phyloP scores from a whole-genome alignment of 2,329 filamentous ascomycete genomes.

The Aspergillus jensenii region DNA sequence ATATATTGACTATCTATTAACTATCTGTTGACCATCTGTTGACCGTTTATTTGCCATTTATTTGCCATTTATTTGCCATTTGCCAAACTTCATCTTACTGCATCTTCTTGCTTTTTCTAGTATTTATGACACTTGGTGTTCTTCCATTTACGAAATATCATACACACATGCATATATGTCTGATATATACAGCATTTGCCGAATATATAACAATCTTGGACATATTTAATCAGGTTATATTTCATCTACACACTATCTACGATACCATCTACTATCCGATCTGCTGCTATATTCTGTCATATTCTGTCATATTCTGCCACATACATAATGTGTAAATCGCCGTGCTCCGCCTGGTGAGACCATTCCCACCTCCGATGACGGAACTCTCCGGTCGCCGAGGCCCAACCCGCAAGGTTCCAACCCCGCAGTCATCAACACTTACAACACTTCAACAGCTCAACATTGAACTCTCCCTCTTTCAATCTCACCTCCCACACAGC shows the following conservation, averaged over 20 bases:
- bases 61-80: not conserved
- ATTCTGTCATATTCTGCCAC: not conserved
- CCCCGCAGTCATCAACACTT: not conserved
- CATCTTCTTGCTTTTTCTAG: too few relatives aligned
- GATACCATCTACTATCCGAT: not conserved
- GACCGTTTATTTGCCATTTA: not conserved
- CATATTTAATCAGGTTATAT: too few relatives aligned
- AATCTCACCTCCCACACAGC: not conserved
- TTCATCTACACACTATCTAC: not conserved
- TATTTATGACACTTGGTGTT: not conserved
- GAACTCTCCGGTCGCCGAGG: not conserved
- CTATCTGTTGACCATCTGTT: too few relatives aligned
- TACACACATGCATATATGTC: not conserved
- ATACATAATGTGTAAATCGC: constrained; percentile 2
- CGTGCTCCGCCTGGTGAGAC: not conserved
- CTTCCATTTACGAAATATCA: not conserved
- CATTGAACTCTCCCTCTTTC: not conserved
- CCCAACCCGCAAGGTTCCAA: not conserved
- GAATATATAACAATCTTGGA: too few relatives aligned
- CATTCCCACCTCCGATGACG: not conserved
- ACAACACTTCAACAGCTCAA: too few relatives aligned
- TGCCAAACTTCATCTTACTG: not conserved
- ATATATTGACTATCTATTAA: too few relatives aligned
- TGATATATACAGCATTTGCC: too few relatives aligned
- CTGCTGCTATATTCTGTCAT: not conserved